Evolutionary conservation across 495 filamentous ascomycete genomes (phyloP), one percentile per base, ranked within the genome.

Genomic region (Cercophora scortea): DNA sequence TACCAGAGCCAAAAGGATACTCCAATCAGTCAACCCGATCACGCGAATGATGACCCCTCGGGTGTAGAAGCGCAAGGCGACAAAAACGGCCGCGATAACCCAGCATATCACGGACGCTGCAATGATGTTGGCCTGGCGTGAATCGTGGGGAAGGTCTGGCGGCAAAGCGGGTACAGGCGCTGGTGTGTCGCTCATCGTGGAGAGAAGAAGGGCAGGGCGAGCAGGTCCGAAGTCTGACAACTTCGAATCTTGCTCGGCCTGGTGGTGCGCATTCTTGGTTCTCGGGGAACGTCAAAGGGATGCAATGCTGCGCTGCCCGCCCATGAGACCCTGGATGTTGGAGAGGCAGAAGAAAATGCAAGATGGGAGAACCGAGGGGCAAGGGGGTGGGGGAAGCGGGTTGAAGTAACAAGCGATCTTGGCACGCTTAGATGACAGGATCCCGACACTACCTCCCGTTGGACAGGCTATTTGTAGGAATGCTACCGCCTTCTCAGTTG

Each of bases 21-120:
- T 55, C 65, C 65, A 67, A 38, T 67, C 65, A 0, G 65, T 60
- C 9, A 43, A 16, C 8, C 61, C 61, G 9, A 67, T 34, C 11
- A 58, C 61, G 9, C 53, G 52, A 35, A 65, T 61, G 10, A 67
- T 47, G 25, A 58, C 43, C 0, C 50, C 55, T 19, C 65, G 48
- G 1, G 62, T 68, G 55, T 68, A 68, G 36, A 68, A 55, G 1
- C 65, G 60, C 39, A 68, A 36, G 3, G 41, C 56, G 8, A 65
- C 62, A 44, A 65, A 63, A n/a, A 62, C n/a, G 10, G 58, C 58
- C 0, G 62, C 56, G 19, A 68, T 54, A 4, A 49, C 50, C 59
- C 59, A 62, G 48, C 61, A 63, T n/a, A 58, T 42, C 0, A 55
- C 17, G 1, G 45, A 49, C 9, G 60, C 42, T 4, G 51, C 55